Conservation (phyloP, 2,329 filamentous ascomycete species). For the Colletotrichum coccodes region DNA sequence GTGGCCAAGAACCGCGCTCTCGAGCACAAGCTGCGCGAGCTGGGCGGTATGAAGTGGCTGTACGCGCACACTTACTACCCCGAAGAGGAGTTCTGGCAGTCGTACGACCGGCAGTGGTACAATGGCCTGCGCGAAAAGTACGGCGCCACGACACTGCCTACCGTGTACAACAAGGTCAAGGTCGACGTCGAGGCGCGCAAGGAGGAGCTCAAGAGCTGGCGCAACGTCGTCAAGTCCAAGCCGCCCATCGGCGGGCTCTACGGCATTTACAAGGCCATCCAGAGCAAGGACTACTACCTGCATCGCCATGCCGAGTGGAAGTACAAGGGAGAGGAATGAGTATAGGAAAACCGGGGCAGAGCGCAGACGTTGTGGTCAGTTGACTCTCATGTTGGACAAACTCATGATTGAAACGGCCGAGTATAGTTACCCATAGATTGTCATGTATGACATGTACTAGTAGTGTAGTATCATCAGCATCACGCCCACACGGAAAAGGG, state of each 20-base stretch:
- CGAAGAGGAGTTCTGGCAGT: conserved; percentile 75
- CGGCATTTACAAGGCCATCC: conserved; percentile 68
- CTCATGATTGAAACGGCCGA: neutral
- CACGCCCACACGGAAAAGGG: neutral
- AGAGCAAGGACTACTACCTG: conserved; percentile 65
- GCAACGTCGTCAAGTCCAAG: conserved; percentile 55
- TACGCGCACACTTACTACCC: conserved; percentile 89
- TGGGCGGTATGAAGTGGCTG: conserved; percentile 86
- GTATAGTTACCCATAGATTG: neutral
- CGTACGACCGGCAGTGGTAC: conserved; percentile 71
- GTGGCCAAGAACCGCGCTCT: conserved; percentile 75
- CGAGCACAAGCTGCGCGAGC: conserved; percentile 73
- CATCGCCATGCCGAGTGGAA: conserved; percentile 65
- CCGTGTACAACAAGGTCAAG: conserved; percentile 77
- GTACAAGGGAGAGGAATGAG: conserved; percentile 49
- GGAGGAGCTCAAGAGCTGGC: conserved; percentile 48
- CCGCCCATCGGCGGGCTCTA: conserved; percentile 69
- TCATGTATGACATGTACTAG: neutral
- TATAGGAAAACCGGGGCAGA: neutral
- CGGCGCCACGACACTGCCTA: conserved; percentile 69
- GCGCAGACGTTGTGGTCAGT: neutral
- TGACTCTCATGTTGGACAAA: neutral
- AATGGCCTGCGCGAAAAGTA: conserved; percentile 71
- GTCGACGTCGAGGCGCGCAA: conserved; percentile 60
- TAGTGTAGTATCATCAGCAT: conserved; percentile 6